phyloP scores from a whole-genome alignment of 768 basidiomycete genomes.

The Auricularia sp. region DNA sequence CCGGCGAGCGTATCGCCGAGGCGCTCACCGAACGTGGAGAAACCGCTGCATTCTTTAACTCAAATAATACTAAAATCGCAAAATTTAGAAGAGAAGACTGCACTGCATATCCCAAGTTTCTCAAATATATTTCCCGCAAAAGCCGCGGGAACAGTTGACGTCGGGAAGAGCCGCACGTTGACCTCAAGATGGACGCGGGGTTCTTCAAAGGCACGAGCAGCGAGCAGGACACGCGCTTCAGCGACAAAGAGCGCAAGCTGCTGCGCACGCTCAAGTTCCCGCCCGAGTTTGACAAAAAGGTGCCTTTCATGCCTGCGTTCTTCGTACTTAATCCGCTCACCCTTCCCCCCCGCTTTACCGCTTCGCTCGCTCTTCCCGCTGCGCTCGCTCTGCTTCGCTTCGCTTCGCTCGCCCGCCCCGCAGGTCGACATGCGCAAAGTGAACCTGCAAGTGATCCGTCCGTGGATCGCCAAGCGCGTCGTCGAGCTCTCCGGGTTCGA shows the following conservation, averaged over 20 bases:
- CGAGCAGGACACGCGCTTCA: slow-evolving; percentile 86
- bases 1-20: too few species aligned
- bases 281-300: slow-evolving; percentile 79
- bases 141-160: neutral
- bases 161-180: neutral
- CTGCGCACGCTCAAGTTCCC: slow-evolving; percentile 89
- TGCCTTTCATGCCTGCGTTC: slow-evolving; percentile 14
- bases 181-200: neutral
- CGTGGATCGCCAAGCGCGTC: slow-evolving; percentile 93
- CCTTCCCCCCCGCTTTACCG: neutral
- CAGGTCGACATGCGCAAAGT: slow-evolving; percentile 95
- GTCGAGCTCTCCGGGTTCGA: slow-evolving; percentile 47
- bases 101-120: too few species aligned
- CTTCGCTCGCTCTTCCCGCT: neutral
- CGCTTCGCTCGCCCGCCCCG: neutral
- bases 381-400: neutral
- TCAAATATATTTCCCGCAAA: too few species aligned
- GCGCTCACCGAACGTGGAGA: too few species aligned
- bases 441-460: slow-evolving; percentile 80
- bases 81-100: too few species aligned
- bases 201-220: slow-evolving; percentile 80
- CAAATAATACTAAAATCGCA: too few species aligned
- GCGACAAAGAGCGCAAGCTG: slow-evolving; percentile 87
- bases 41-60: too few species aligned
- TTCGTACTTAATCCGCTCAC: neutral